These are phyloP conservation scores for Ascoidea rubescens DNA, from an alignment of 805 yeast genomes.

Conservation along the genomic window DNA sequence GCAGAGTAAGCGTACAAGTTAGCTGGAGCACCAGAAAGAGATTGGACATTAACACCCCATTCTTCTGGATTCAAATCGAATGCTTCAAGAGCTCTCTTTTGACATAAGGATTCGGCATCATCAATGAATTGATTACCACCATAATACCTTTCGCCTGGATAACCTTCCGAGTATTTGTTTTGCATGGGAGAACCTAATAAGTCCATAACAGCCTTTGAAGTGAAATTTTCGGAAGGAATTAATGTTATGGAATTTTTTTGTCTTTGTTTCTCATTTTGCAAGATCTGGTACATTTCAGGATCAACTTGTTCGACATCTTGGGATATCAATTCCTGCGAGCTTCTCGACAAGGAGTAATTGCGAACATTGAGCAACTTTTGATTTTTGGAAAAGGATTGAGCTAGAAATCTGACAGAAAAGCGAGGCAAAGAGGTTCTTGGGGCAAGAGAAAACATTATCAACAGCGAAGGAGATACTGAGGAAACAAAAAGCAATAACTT, in stretches of 20 bases:
- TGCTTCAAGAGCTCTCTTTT: constrained; percentile 85
- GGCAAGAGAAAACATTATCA: too few species aligned
- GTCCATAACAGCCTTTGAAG: constrained; percentile 91
- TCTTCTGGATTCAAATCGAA: constrained; percentile 63
- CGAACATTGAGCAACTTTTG: background rate
- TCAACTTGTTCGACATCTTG: constrained; percentile 45
- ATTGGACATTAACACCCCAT: constrained; percentile 98
- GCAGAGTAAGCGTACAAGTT: constrained; percentile 95
- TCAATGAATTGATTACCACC: constrained; percentile 98
- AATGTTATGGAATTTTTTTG: constrained; percentile 88
- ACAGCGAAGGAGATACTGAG: too few species aligned
- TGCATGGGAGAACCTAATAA: constrained; percentile 96
- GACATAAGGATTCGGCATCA: constrained; percentile 85
- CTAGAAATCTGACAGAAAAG: too few species aligned
- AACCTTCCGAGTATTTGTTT: constrained; percentile 97
- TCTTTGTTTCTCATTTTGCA: constrained; percentile 73
- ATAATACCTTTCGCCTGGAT: constrained; percentile 97
- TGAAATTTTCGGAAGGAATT: constrained; percentile 95
- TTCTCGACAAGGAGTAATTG: constrained; percentile 7
- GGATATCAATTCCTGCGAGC: constrained; percentile 7
- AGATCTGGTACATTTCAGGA: constrained; percentile 65
- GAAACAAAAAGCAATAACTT: too few species aligned
- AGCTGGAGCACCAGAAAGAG: constrained; percentile 95
- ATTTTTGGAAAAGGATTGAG: too few species aligned
- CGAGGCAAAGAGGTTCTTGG: too few species aligned